These are phyloP conservation scores for Neonectria magnoliae DNA, from an alignment of 2,329 filamentous ascomycete species.

Conservation along the genomic window DNA sequence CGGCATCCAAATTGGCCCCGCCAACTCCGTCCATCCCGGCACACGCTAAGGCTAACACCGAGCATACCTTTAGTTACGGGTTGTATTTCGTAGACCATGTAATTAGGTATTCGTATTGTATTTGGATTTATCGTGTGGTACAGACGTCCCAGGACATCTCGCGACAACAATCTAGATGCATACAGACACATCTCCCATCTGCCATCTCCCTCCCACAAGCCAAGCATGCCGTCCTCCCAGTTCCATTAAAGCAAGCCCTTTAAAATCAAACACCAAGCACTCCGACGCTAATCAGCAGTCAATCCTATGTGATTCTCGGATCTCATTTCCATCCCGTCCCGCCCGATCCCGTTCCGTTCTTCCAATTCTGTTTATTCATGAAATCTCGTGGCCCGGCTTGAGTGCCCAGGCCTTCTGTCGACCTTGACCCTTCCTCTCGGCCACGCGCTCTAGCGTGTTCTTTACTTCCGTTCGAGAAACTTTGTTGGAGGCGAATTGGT, in stretches of 20 bases:
- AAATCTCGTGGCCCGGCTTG: conserved; percentile 52
- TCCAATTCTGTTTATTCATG: conserved; percentile 22
- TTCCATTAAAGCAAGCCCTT: conserved; percentile 35
- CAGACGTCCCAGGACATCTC: conserved; percentile 17
- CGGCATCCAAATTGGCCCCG: conserved; percentile 37
- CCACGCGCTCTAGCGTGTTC: conserved; percentile 54
- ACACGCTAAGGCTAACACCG: conserved; percentile 20
- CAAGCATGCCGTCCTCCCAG: conserved; percentile 6
- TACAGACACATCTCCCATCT: conserved; percentile 24
- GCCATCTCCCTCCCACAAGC: background rate
- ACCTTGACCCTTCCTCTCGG: conserved; percentile 52
- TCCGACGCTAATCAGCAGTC: conserved; percentile 41
- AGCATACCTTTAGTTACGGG: too few relatives aligned
- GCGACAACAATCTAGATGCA: conserved; percentile 23
- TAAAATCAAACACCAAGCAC: conserved; percentile 31
- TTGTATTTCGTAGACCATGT: too few relatives aligned
- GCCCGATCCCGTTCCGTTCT: conserved; percentile 21
- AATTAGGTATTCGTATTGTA: conserved; percentile 3
- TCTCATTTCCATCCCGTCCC: background rate
- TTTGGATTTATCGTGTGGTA: conserved; percentile 29
- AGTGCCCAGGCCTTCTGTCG: conserved; percentile 52
- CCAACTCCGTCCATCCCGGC: conserved; percentile 37
- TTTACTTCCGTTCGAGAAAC: conserved; percentile 54
- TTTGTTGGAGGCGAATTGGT: conserved; percentile 47
- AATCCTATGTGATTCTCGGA: conserved; percentile 28